Conservation (phyloP, 495 filamentous ascomycete genomes). For the Staphylotrichum tortipilum region DNA sequence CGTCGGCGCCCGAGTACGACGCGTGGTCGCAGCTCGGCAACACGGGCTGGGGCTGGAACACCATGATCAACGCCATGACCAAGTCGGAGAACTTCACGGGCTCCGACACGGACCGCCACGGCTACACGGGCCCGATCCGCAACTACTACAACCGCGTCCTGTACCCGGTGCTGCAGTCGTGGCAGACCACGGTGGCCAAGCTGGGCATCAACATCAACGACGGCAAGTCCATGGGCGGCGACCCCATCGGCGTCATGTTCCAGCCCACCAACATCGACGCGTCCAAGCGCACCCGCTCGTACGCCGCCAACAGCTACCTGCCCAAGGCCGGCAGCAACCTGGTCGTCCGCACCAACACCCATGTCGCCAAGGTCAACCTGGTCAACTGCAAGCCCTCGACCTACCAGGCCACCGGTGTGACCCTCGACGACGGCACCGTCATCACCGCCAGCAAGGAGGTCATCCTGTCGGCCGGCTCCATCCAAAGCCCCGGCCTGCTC, state of each 20-base stretch:
- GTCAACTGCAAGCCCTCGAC: background rate
- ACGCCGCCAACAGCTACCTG: conserved; percentile 22
- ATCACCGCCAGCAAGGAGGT: conserved; percentile 38
- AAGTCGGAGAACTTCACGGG: conserved; percentile 10
- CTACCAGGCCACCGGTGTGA: conserved; percentile 20
- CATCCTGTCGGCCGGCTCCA: conserved; percentile 41
- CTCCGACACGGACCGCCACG: conserved; percentile 20
- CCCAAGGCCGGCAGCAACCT: conserved; percentile 13
- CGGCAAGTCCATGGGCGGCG: conserved; percentile 22
- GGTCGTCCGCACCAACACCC: conserved; percentile 8
- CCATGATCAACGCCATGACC: conserved; percentile 22
- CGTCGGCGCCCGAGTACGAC: conserved; percentile 36
- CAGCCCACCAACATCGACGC: conserved; percentile 29
- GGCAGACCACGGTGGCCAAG: conserved; percentile 24
- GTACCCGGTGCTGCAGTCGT: conserved; percentile 22
- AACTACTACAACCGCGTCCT: conserved; percentile 27
- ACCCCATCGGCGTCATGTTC: conserved; percentile 27
- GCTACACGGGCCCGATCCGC: conserved; percentile 23
- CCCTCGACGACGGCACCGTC: conserved; percentile 15
- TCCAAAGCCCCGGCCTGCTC: conserved; percentile 45
- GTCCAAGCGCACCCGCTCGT: conserved; percentile 27
- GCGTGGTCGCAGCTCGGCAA: conserved; percentile 48
- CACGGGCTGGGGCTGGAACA: conserved; percentile 42
- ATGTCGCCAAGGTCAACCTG: conserved; percentile 15
- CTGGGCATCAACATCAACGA: conserved; percentile 24